Conservation (phyloP, 345 rosid genomes). For the Lepidium africanum region DNA sequence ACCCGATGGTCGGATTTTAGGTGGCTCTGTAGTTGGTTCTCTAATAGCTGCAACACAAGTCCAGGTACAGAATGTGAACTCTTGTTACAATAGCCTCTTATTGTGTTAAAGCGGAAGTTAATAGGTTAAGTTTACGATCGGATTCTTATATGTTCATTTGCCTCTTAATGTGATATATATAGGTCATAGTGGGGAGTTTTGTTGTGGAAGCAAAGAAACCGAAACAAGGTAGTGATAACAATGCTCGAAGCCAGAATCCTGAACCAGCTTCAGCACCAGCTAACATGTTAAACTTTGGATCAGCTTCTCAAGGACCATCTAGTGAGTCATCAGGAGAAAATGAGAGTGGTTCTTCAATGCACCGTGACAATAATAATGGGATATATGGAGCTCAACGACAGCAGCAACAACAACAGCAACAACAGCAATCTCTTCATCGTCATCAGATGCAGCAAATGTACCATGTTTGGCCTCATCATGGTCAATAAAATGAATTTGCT, state of each 20-base stretch:
- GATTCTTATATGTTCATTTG: neutral
- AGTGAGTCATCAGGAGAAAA: conserved; percentile 77
- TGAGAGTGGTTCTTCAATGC: conserved; percentile 29
- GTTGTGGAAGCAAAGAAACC: conserved; percentile 52
- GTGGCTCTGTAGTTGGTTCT: conserved; percentile 76
- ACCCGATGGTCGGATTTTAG: conserved; percentile 64
- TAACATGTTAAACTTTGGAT: conserved; percentile 60
- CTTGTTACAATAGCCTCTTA: neutral
- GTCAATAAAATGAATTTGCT: conserved; percentile 1
- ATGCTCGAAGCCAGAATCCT: conserved; percentile 30
- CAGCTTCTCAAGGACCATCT: conserved; percentile 62
- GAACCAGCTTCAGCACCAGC: conserved; percentile 45
- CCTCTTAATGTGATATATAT: neutral
- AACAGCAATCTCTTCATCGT: neutral
- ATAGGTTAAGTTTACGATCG: too few relatives aligned
- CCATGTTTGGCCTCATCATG: conserved; percentile 11
- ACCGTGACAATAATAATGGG: conserved; percentile 4
- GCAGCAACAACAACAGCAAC: neutral
- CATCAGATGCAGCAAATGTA: conserved; percentile 21
- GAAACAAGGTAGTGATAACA: conserved; percentile 7
- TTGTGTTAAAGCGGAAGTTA: too few relatives aligned
- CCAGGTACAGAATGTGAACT: conserved; percentile 41
- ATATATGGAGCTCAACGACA: conserved; percentile 18
- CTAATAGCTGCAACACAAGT: conserved; percentile 74
- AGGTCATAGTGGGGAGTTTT: conserved; percentile 93